These are phyloP conservation scores for Candida sphagnicola DNA, from an alignment of 805 yeast genomes.

Conservation along the genomic window DNA sequence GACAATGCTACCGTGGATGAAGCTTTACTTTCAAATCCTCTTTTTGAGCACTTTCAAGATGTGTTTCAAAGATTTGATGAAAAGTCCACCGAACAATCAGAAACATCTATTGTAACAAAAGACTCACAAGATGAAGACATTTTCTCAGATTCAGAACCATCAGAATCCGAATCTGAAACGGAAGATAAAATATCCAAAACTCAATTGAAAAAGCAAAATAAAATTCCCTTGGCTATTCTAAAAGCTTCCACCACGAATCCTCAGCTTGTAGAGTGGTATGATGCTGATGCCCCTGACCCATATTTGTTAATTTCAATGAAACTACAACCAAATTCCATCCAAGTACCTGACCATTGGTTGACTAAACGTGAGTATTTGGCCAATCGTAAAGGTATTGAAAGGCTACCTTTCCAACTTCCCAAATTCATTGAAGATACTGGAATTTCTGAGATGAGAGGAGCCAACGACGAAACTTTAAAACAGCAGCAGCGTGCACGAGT, in stretches of 20 bases:
- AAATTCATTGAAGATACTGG: constrained; percentile 77
- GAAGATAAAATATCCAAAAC: constrained; percentile 37
- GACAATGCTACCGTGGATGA: neutral
- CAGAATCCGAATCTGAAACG: constrained; percentile 13
- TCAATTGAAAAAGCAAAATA: constrained; percentile 48
- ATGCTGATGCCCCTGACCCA: constrained; percentile 83
- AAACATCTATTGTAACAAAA: constrained; percentile 14
- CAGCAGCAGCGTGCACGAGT: constrained; percentile 78
- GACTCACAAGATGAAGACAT: constrained; percentile 22
- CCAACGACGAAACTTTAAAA: constrained; percentile 56
- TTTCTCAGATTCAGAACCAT: constrained; percentile 6
- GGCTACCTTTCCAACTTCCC: constrained; percentile 74
- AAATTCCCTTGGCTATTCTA: constrained; percentile 63
- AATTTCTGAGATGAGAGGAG: constrained; percentile 77
- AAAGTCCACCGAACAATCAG: neutral
- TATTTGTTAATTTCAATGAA: constrained; percentile 60
- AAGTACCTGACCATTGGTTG: constrained; percentile 85
- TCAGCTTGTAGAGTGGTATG: constrained; percentile 80
- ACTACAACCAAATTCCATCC: constrained; percentile 59
- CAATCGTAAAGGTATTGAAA: constrained; percentile 60
- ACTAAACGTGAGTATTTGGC: constrained; percentile 70
- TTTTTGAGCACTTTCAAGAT: constrained; percentile 14
- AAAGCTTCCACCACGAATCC: constrained; percentile 63
- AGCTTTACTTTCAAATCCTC: neutral
- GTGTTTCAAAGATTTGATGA: constrained; percentile 16